A percentile compares a stretch with the other conserved stretches of the same genome.
These are phyloP conservation scores for Hanseniaspora taiwanica DNA, from an alignment of 805 yeast genomes.

Conservation along the genomic window DNA sequence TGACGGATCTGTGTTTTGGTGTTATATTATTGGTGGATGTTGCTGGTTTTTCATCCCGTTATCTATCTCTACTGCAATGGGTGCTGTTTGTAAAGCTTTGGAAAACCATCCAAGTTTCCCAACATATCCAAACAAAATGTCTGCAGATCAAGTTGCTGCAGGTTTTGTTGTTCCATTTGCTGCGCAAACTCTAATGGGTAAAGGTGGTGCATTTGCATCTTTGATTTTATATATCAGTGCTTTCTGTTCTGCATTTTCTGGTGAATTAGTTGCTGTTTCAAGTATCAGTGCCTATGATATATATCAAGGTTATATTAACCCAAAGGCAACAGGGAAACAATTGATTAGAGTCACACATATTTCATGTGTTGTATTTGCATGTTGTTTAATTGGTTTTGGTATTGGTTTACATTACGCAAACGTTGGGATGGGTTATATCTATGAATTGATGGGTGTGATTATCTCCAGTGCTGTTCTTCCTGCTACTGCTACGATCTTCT, in stretches of 20 bases:
- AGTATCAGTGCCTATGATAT: conserved; percentile 78
- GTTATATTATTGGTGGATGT: conserved; percentile 76
- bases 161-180: conserved; percentile 61
- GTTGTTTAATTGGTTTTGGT: conserved; percentile 69
- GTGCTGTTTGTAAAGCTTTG: conserved; percentile 67
- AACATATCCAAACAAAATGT: conserved; percentile 56
- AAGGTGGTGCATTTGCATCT: conserved; percentile 78
- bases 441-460: conserved; percentile 80
- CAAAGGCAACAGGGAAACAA: conserved; percentile 61
- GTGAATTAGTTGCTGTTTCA: conserved; percentile 80
- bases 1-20: conserved; percentile 76
- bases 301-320: conserved; percentile 69
- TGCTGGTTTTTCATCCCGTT: conserved; percentile 90
- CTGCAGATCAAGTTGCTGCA: conserved; percentile 59
- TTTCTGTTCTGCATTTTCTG: conserved; percentile 83
- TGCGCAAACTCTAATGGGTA: conserved; percentile 74
- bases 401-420: conserved; percentile 73
- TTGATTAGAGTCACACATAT: conserved; percentile 57
- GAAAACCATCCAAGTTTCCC: conserved; percentile 65
- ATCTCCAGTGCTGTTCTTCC: conserved; percentile 82
- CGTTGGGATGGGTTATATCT: conserved; percentile 75
- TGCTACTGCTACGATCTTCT: conserved; percentile 49
- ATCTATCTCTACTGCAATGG: conserved; percentile 72
- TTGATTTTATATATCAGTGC: conserved; percentile 79
- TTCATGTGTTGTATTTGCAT: conserved; percentile 46